A percentile compares a stretch with the other conserved stretches of the same genome.
Conservation (phyloP, 2,329 filamentous ascomycete genomes). For the Emergomyces africanus region DNA sequence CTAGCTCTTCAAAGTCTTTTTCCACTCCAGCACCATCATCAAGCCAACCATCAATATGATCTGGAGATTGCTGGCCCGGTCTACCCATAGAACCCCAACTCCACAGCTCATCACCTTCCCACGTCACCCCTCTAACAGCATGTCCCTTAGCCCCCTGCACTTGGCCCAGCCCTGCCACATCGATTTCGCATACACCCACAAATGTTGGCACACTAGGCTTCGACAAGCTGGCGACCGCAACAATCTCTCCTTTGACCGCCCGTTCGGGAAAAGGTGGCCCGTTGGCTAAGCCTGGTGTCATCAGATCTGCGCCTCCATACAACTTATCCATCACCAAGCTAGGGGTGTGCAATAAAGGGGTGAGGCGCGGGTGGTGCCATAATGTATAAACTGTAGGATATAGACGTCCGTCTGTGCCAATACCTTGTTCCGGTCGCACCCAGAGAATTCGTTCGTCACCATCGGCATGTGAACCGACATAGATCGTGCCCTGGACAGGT, state of each 20-base stretch:
- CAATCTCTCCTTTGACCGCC: conserved; percentile 47
- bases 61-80: conserved; percentile 41
- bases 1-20: conserved; percentile 29
- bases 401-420: conserved; percentile 27
- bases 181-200: conserved; percentile 52
- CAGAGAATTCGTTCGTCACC: conserved; percentile 50
- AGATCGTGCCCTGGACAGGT: conserved; percentile 50
- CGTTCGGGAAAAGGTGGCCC: conserved; percentile 50
- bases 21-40: conserved; percentile 21
- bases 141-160: conserved; percentile 51
- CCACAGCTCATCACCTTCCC: conserved; percentile 59
- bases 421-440: conserved; percentile 48
- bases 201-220: conserved; percentile 49
- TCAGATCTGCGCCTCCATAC: conserved; percentile 52
- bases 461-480: conserved; percentile 46
- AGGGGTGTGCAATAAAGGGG: conserved; percentile 53
- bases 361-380: conserved; percentile 49
- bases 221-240: conserved; percentile 50
- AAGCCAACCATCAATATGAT: conserved; percentile 41
- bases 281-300: conserved; percentile 53
- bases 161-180: conserved; percentile 41
- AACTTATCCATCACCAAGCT: conserved; percentile 47
- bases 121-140: conserved; percentile 53
- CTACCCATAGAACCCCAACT: conserved; percentile 44
- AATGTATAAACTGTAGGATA: conserved; percentile 49